Base-by-base conservation (phyloP, 345 rosid species). In the Clarkia xantiana region DNA sequence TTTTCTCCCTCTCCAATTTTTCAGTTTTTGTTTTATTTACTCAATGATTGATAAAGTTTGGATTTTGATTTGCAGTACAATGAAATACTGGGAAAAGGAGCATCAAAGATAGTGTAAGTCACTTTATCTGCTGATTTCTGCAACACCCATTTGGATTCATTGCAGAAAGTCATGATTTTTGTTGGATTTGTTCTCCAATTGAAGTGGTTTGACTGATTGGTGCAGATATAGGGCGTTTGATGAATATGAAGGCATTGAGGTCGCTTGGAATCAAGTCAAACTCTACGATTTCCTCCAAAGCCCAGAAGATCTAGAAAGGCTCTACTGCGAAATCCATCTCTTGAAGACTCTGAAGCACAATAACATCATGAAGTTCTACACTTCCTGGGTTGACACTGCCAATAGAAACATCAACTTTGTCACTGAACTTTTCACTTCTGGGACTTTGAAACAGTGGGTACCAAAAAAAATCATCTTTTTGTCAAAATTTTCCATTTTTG, bases 201-300 rank as follows among this genome's bases (percentile, higher is more conserved):
- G 47, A 49, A 7, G 22, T 42, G 55, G 12, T 45, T 56, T 43
- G 51, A 34, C 63, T 58, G 41, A 51, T 60, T 71, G 59, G 18
- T 52, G 59, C 82, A 91, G 98, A 48, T 91, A 91, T 42, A 77
- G 80, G 67, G 98, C 81, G 60, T 83, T 86, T 73, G 96, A 86
- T 70, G 94, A 91, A 73, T 91, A 79, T 58, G 77, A 76, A 52
- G 96, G 96, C 52, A 81, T 81, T 66, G 96, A 91, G 62, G 93
- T 91, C 64, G 98, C 98, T 61, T 91, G 98, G 98, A 91, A 91
- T 62, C 98, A 86, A 65, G 94, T 91, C 67, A 91, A 84, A 77
- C 89, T 91, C 53, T 75, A 77, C 58, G 94, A 86, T 72, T 86
- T 86, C 78, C 48, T 86, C 44, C 94, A 79, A 52, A 81, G 89